Conservation (phyloP, 2,329 filamentous ascomycete genomes). For the Grosmannia clavigera region DNA sequence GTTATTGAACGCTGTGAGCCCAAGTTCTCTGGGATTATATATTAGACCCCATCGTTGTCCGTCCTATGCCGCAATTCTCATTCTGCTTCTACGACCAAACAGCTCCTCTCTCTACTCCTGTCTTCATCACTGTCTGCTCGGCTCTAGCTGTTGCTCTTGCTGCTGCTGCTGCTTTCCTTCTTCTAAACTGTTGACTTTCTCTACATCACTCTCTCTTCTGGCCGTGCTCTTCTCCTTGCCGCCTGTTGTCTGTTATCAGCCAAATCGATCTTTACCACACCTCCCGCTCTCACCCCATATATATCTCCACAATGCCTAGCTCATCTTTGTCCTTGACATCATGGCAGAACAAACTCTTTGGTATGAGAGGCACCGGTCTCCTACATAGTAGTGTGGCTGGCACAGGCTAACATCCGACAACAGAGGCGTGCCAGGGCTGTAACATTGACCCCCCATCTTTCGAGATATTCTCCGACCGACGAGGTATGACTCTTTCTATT, state of each 20-base stretch:
- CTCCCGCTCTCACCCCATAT: not conserved
- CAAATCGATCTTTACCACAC: not conserved
- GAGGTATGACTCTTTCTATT: conserved; percentile 16
- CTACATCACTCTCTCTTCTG: not conserved
- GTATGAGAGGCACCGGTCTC: conserved; percentile 15
- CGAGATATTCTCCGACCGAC: conserved; percentile 21
- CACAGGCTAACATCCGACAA: not conserved
- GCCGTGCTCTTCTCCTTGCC: not conserved
- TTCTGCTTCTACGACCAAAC: not conserved
- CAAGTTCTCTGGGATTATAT: conserved; percentile 6
- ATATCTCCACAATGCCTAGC: conserved; percentile 3
- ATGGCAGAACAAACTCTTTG: conserved; percentile 22
- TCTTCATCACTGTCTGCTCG: not conserved
- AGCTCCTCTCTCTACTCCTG: not conserved
- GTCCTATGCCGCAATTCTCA: not conserved
- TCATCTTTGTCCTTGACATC: conserved; percentile 10
- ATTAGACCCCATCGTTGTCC: conserved; percentile 6
- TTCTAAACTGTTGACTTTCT: not conserved
- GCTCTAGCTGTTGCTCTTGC: not conserved
- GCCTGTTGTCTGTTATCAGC: not conserved
- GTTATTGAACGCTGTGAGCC: conserved; percentile 7
- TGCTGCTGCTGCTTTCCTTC: not conserved
- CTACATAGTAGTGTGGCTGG: not conserved
- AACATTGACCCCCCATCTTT: conserved; percentile 19
- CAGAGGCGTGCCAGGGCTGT: conserved; percentile 20